phyloP scores from a whole-genome alignment of 2,329 filamentous ascomycete species.

The Madurella mycetomatis region DNA sequence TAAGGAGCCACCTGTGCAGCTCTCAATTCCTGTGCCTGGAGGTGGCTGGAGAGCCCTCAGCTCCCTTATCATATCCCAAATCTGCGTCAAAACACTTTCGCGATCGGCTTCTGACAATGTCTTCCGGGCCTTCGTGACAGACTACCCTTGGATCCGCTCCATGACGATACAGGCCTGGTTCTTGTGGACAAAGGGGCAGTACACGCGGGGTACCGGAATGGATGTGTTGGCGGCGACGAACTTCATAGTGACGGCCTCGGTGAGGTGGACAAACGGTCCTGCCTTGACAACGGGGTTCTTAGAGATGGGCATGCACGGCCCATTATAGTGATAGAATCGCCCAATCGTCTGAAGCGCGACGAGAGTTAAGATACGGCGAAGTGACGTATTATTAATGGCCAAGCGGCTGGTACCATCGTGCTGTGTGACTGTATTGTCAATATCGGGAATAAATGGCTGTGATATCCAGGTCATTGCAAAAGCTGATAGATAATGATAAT shows the following conservation, averaged over 20 bases:
- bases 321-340: not conserved
- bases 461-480: no score
- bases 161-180: conserved; percentile 44
- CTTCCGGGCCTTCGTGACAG: conserved; percentile 17
- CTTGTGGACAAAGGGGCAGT: conserved; percentile 39
- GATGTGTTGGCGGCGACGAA: conserved; percentile 1
- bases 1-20: no score
- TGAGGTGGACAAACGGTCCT: conserved; percentile 2
- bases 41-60: not conserved
- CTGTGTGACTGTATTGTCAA: no score
- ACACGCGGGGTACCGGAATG: conserved; percentile 42
- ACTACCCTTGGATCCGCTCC: conserved; percentile 31
- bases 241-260: conserved; percentile 1
- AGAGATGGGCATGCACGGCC: conserved; percentile 2
- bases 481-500: no score
- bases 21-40: no score
- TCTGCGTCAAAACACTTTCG: not conserved
- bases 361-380: not conserved
- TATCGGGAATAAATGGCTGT: no score
- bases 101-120: not conserved
- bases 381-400: no score
- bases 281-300: conserved; percentile 2
- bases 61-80: not conserved
- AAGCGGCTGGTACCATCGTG: not conserved
- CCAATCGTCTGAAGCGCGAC: not conserved